These are phyloP conservation scores for Periconia sp. DNA, from an alignment of 2,329 filamentous ascomycete species.

Conservation along the genomic window DNA sequence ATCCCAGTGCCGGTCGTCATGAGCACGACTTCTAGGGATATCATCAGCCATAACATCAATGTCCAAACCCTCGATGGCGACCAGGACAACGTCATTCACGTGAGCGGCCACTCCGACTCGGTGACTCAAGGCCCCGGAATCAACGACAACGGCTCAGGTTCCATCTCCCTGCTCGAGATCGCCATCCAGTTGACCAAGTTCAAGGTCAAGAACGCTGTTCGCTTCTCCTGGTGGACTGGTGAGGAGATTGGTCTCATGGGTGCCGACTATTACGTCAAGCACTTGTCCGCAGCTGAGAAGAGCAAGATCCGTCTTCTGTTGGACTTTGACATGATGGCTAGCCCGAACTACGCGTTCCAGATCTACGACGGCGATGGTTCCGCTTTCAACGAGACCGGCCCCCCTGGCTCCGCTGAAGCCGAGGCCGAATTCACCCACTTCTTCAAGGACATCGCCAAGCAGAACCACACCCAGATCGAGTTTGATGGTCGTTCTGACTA, in stretches of 20 bases:
- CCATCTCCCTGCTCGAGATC: slow-evolving; percentile 60
- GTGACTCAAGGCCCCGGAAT: slow-evolving; percentile 68
- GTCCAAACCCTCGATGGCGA: slow-evolving; percentile 62
- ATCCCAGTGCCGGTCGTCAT: slow-evolving; percentile 27
- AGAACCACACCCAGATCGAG: slow-evolving; percentile 63
- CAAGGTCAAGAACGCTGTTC: slow-evolving; percentile 67
- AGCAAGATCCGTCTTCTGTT: slow-evolving; percentile 67
- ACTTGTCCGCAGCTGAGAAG: slow-evolving; percentile 52
- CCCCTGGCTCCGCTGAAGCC: slow-evolving; percentile 68
- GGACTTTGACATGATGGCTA: slow-evolving; percentile 73
- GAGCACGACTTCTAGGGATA: slow-evolving; percentile 25
- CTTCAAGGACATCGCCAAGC: slow-evolving; percentile 28
- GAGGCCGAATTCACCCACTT: slow-evolving; percentile 58
- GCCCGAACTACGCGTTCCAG: slow-evolving; percentile 60
- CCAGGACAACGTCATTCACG: slow-evolving; percentile 57
- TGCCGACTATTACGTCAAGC: slow-evolving; percentile 58
- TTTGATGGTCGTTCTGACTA: slow-evolving; percentile 84
- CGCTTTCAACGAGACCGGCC: slow-evolving; percentile 57
- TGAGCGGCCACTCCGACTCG: slow-evolving; percentile 64
- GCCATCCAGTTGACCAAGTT: slow-evolving; percentile 68
- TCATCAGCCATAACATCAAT: slow-evolving; percentile 55
- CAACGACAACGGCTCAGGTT: slow-evolving; percentile 76
- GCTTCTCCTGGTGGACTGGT: slow-evolving; percentile 67
- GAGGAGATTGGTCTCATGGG: slow-evolving; percentile 67
- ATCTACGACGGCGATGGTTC: slow-evolving; percentile 62